Conservation (phyloP, 148 eudicot genomes). For the Vaccinium myrtillus region DNA sequence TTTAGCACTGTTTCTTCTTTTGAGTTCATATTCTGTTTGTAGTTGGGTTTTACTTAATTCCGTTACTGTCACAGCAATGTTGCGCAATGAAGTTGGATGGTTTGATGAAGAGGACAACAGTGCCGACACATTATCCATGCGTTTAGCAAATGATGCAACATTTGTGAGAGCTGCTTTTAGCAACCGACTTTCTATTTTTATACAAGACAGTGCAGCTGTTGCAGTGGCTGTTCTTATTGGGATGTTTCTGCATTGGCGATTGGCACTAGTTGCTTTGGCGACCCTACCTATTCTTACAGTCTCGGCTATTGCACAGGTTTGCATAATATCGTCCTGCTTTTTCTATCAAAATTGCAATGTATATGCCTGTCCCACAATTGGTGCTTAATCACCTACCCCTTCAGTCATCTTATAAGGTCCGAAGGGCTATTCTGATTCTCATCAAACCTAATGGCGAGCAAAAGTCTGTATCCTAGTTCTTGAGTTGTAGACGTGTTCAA, state of each 20-base stretch:
- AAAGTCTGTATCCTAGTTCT: background rate
- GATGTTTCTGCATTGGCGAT: constrained; percentile 78
- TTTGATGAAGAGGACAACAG: constrained; percentile 97
- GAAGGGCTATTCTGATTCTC: background rate
- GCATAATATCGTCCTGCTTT: constrained; percentile 9
- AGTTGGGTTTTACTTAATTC: background rate
- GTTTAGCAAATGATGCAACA: constrained; percentile 97
- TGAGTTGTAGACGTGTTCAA: background rate
- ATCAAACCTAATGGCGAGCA: background rate
- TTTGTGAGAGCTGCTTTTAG: constrained; percentile 99
- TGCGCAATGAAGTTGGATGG: constrained; percentile 99
- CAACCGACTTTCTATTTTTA: constrained; percentile 90
- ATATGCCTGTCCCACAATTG: background rate
- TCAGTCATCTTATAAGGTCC: background rate
- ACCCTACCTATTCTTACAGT: constrained; percentile 81
- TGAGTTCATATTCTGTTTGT: background rate
- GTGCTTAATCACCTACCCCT: background rate
- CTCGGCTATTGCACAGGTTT: constrained; percentile 97
- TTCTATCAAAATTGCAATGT: background rate
- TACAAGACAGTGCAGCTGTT: constrained; percentile 96
- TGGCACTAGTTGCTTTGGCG: constrained; percentile 90
- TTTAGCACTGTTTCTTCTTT: constrained; percentile 3
- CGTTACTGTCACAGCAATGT: constrained; percentile 62
- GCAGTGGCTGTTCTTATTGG: constrained; percentile 87
- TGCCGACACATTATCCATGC: constrained; percentile 96